Base-by-base conservation (phyloP, 1,284 basidiomycete species). In the Sparassis latifolia region DNA sequence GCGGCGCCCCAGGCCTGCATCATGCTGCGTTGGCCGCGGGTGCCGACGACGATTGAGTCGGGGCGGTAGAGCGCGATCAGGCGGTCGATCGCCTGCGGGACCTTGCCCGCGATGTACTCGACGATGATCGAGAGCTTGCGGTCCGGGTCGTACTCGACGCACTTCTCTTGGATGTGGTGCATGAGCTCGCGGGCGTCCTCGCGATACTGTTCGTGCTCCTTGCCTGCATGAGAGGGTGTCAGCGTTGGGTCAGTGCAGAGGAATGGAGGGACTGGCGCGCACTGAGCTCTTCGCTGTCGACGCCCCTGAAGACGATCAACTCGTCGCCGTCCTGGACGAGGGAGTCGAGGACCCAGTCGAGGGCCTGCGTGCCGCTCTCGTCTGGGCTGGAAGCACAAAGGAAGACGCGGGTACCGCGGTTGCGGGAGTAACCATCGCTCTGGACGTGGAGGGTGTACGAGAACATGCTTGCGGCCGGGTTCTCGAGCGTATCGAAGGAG, bases 11-110 rank as follows among this genome's bases (percentile, higher is more conserved):
- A 79, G 33, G 73, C 72, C 59, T 78, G 78, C 55, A 82, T 72
- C 69, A 80, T 69, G 38, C 78, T 76, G 27, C 77, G 73, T 53
- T 80, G 76, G 0, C 93, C 95, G 35, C 90, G 79, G 10, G 92
- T 96, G 10, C 96, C 96, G 29, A 98, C 94, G 12, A 97, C 86
- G 49, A 98, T 77, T 1, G 90, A 92, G 67, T 99, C 95, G 2
- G 96, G 96, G 42, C 94, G 84, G 64, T 99, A 98, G 38, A 98
- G 81, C 2, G 93, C 90, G 55, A 98, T 96, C 58, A 99, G 81
- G 45, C 92, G 85, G 62, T 94, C 89, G 54, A 98, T 85, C 6
- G 91, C 94, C 50, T 88, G 82, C 0, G 91, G 89, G 4, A 97
- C 84, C 55, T 85, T 86, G 33, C 96, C 96, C 1, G 93, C 90